These are phyloP conservation scores for Corynascus novoguineensis DNA, from an alignment of 495 filamentous ascomycete species.

Conservation along the genomic window DNA sequence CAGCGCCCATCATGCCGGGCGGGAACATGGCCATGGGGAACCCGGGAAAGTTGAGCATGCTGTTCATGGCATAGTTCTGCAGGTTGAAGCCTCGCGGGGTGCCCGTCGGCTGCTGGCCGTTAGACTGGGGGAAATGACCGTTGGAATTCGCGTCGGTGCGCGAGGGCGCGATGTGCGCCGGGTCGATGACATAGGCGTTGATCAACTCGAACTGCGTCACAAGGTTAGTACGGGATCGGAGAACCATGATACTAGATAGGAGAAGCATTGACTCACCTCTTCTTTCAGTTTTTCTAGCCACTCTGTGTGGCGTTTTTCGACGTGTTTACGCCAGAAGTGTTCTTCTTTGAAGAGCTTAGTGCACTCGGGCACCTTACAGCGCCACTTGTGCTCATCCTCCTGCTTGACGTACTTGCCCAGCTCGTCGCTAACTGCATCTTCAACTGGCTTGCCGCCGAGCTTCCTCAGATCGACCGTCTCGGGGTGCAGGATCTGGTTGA, in stretches of 20 bases:
- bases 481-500: conserved; percentile 84
- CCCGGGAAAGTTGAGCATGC: conserved; percentile 51
- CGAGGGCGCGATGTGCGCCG: conserved; percentile 84
- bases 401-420: conserved; percentile 85
- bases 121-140: conserved; percentile 80
- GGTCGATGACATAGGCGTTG: conserved; percentile 90
- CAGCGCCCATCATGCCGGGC: conserved; percentile 51
- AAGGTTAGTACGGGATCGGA: conserved; percentile 3
- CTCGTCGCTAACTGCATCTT: conserved; percentile 83
- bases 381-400: conserved; percentile 92
- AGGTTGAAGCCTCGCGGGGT: conserved; percentile 91
- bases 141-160: conserved; percentile 96
- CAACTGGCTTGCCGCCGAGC: conserved; percentile 79
- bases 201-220: conserved; percentile 68
- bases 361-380: conserved; percentile 94
- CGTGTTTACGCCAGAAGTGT: conserved; percentile 93
- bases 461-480: conserved; percentile 79
- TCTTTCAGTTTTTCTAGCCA: conserved; percentile 76
- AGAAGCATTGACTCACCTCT: conserved; percentile 58
- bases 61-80: conserved; percentile 52
- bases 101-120: conserved; percentile 67
- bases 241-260: not conserved
- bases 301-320: conserved; percentile 90
- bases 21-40: conserved; percentile 46
- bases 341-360: conserved; percentile 96